These are phyloP conservation scores for Echria macrotheca DNA, from an alignment of 495 filamentous ascomycete species.

Conservation along the genomic window DNA sequence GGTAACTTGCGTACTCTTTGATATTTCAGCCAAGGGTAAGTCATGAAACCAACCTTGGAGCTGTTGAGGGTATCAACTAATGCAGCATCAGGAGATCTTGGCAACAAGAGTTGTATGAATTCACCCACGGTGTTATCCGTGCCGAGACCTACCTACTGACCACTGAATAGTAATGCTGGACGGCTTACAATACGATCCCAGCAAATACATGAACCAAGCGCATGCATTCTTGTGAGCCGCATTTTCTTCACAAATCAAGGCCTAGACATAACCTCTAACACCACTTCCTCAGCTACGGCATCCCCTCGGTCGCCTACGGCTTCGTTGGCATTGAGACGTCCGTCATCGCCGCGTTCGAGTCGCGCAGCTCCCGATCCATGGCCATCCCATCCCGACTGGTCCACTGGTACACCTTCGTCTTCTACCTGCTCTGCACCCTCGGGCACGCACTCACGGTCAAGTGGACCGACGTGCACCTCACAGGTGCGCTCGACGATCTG, in stretches of 20 bases:
- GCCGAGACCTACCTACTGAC: too few relatives aligned
- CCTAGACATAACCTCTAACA: not conserved
- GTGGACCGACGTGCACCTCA: conserved; percentile 34
- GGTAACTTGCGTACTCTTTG: conserved; percentile 3
- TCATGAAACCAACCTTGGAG: too few relatives aligned
- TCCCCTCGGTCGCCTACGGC: conserved; percentile 41
- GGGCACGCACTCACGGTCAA: conserved; percentile 36
- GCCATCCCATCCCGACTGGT: conserved; percentile 25
- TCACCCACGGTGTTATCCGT: too few relatives aligned
- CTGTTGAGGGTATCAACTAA: too few relatives aligned
- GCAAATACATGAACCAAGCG: too few relatives aligned
- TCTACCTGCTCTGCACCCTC: conserved; percentile 27
- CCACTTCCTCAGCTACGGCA: conserved; percentile 30
- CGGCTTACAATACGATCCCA: conserved; percentile 25
- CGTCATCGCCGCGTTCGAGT: conserved; percentile 44
- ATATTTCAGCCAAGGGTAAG: conserved; percentile 9
- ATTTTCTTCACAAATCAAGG: not conserved
- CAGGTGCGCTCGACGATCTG: conserved; percentile 7
- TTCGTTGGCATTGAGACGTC: conserved; percentile 44
- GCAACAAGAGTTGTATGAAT: too few relatives aligned
- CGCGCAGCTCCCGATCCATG: conserved; percentile 30
- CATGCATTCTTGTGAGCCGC: conserved; percentile 32
- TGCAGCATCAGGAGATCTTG: too few relatives aligned
- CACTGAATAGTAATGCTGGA: too few relatives aligned
- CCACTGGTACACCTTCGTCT: conserved; percentile 22